Conservation (phyloP, 306 rosid genomes). For the Fragaria iinumae region DNA sequence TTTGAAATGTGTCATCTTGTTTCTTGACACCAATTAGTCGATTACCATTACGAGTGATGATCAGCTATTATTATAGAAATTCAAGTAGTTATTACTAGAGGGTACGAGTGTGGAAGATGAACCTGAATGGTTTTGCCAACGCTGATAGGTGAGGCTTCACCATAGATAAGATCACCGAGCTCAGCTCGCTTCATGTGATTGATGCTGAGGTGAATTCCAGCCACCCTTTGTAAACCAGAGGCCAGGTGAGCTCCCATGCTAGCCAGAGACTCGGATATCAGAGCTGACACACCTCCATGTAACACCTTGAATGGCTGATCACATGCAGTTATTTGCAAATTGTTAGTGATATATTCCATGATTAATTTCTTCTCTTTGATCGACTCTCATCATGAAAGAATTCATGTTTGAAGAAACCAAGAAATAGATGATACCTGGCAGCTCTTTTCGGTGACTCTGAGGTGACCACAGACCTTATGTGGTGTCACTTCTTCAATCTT, state of each 20-base stretch:
- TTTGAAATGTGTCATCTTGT: background rate
- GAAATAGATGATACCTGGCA: constrained; percentile 50
- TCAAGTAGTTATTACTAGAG: background rate
- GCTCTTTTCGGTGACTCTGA: constrained; percentile 56
- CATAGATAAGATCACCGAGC: constrained; percentile 61
- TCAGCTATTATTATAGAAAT: background rate
- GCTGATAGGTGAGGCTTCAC: constrained; percentile 63
- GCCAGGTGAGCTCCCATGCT: constrained; percentile 70
- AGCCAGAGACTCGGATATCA: constrained; percentile 80
- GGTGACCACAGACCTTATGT: constrained; percentile 54
- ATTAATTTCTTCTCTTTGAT: background rate
- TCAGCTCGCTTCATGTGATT: constrained; percentile 68
- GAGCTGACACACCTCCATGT: constrained; percentile 93
- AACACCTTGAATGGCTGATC: constrained; percentile 87
- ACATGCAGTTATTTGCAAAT: background rate
- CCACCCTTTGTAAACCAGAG: constrained; percentile 71
- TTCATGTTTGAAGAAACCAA: background rate
- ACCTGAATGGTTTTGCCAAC: constrained; percentile 81
- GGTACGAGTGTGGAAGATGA: background rate
- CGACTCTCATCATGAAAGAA: background rate
- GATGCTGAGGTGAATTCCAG: constrained; percentile 85
- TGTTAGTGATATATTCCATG: background rate
- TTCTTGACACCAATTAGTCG: background rate
- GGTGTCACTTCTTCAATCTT: constrained; percentile 52
- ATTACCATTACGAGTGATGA: background rate